phyloP scores from a whole-genome alignment of 345 rosid genomes.

The Carallia brachiata region DNA sequence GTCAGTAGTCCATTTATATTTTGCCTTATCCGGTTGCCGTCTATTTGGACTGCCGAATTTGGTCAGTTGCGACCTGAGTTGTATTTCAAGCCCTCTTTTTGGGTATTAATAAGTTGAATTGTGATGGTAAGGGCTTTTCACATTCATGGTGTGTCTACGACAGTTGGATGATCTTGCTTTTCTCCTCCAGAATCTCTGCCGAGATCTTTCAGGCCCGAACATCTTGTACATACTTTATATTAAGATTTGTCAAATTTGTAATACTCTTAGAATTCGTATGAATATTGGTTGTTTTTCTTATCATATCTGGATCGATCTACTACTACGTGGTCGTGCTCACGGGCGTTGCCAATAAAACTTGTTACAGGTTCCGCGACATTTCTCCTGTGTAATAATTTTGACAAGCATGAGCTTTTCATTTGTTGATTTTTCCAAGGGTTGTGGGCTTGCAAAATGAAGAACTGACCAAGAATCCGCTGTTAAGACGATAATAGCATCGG shows the following conservation, averaged over 20 bases:
- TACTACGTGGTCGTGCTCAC: too few relatives aligned
- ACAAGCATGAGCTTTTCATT: too few relatives aligned
- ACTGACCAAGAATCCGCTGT: too few relatives aligned
- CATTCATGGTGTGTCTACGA: constrained; percentile 1
- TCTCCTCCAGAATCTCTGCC: constrained; percentile 1
- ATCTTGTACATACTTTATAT: constrained; percentile 27
- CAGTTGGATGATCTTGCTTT: not conserved
- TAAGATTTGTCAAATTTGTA: constrained; percentile 14
- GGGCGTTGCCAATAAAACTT: too few relatives aligned
- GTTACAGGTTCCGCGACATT: too few relatives aligned
- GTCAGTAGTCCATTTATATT: constrained; percentile 27
- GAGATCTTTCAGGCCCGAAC: constrained; percentile 13
- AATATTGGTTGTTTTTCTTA: too few relatives aligned
- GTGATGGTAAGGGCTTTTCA: constrained; percentile 15
- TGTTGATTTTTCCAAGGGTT: too few relatives aligned
- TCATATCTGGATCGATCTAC: too few relatives aligned
- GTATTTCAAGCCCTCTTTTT: constrained; percentile 8
- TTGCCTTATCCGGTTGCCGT: not conserved
- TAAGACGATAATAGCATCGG: too few relatives aligned
- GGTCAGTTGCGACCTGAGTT: constrained; percentile 7
- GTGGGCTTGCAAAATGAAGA: too few relatives aligned
- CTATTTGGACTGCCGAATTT: constrained; percentile 4
- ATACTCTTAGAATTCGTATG: not conserved
- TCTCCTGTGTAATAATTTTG: too few relatives aligned
- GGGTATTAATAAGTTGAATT: constrained; percentile 16